These are phyloP conservation scores for Vigna nakashimae DNA, from an alignment of 306 rosid genomes.

Conservation along the genomic window DNA sequence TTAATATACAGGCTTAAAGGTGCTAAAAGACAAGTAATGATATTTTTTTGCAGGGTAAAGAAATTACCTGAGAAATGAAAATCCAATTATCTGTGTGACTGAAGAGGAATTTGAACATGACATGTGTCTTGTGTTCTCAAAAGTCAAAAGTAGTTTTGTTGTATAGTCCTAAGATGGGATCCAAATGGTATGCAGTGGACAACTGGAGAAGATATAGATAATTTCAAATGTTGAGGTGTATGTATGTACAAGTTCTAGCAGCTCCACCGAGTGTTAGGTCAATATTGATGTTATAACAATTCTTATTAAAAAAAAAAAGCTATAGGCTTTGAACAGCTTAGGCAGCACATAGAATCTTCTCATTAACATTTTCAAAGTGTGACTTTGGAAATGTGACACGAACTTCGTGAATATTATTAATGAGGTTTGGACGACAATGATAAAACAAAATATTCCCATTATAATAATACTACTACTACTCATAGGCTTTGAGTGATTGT, in stretches of 20 bases:
- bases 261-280: neutral
- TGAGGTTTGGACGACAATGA: conserved; percentile 35
- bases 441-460: conserved; percentile 29
- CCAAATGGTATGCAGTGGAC: neutral
- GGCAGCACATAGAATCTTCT: neutral
- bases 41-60: too few relatives aligned
- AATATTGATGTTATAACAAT: neutral
- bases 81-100: too few relatives aligned
- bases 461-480: conserved; percentile 35
- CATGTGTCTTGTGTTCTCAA: neutral
- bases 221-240: neutral
- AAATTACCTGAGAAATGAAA: too few relatives aligned
- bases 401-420: conserved; percentile 38
- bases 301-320: neutral
- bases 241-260: too few relatives aligned
- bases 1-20: neutral
- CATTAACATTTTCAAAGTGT: conserved; percentile 28
- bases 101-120: neutral
- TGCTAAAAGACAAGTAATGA: neutral
- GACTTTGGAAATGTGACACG: conserved; percentile 41
- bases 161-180: neutral
- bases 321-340: conserved; percentile 3
- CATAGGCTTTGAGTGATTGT: conserved; percentile 45
- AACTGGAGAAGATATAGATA: neutral
- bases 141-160: neutral